A percentile compares a stretch with the other conserved stretches of the same genome.
Conservation (phyloP, 192 early-diverging fungal genomes). For the Coemansia sp. region DNA sequence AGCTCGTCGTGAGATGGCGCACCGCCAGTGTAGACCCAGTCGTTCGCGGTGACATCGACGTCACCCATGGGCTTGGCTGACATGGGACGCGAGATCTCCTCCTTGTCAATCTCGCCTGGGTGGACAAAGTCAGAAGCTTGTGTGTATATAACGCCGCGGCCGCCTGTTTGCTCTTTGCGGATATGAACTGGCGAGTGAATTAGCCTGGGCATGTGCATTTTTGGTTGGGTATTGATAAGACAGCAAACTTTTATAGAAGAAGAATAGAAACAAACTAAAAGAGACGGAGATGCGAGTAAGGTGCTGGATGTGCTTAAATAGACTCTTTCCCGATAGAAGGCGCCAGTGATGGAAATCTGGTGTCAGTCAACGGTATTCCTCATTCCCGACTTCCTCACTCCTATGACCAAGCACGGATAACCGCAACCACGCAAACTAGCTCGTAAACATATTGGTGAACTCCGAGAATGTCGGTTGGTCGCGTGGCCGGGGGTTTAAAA, state of each 20-base stretch:
- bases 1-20: constrained; percentile 37
- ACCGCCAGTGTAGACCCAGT: constrained; percentile 31
- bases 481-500: background rate
- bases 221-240: background rate
- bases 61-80: constrained; percentile 32
- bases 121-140: constrained; percentile 49
- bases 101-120: constrained; percentile 26
- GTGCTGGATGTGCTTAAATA: background rate
- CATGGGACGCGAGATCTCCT: constrained; percentile 34
- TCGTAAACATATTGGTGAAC: background rate
- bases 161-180: constrained; percentile 10
- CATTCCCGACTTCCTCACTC: background rate
- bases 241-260: background rate
- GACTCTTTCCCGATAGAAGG: background rate
- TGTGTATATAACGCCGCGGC: constrained; percentile 38
- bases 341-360: background rate
- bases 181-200: background rate
- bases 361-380: constrained; percentile 2
- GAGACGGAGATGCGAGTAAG: background rate
- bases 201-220: constrained; percentile 7
- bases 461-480: background rate
- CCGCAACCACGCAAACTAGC: background rate
- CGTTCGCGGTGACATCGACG: constrained; percentile 47
- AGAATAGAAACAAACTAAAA: background rate
- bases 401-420: constrained; percentile 3